Evolutionary conservation across 306 rosid species (phyloP), one percentile per base, ranked within the genome.

Genomic region (Vigna trinervia): DNA sequence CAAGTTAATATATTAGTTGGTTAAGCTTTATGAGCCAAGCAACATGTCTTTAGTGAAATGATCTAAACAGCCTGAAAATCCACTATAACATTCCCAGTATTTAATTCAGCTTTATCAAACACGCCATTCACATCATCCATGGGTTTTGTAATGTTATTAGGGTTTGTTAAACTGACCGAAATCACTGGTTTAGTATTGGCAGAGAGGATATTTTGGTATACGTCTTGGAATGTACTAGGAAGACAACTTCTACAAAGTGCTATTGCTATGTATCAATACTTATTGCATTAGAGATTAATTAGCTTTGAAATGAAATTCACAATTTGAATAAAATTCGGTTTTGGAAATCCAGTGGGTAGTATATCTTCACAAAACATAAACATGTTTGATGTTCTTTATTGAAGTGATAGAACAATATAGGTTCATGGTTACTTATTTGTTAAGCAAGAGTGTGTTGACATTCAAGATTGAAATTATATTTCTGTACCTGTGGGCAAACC

Each of bases 391-490:
- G 32, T 19, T 54, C 8, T 54, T 60, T 60, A 45, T 30, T 60
- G 34, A 28, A 19, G 39, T 59, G 46, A 22, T 56, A 22, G 38
- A 50, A 32, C 67, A 48, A 8, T 39, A 8, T 58, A 64, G 15
- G 74, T 73, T 73, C 41, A 43, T 53, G 60, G 59, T 79, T 51
- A 17, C 12, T 52, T 53, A 50, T 52, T 22, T 60, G 36, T 64
- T 43, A 28, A 75, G 78, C 36, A 30, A 53, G 58, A 73, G 70
- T 62, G n/a, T 28, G 41, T 22, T 48, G 28, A 9, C 20, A 51
- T 22, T 62, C 17, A 51, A 67, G 46, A 70, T 78, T 68, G 38
- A 69, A 30, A 12, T 68, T 58, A 45, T 58, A 45, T 69, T 32
- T 8, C 63, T 78, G 62, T 52, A 28, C 20, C 19, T 30, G 3